Base-by-base conservation (phyloP, 2,329 filamentous ascomycete genomes). In the Capronia epimyces region DNA sequence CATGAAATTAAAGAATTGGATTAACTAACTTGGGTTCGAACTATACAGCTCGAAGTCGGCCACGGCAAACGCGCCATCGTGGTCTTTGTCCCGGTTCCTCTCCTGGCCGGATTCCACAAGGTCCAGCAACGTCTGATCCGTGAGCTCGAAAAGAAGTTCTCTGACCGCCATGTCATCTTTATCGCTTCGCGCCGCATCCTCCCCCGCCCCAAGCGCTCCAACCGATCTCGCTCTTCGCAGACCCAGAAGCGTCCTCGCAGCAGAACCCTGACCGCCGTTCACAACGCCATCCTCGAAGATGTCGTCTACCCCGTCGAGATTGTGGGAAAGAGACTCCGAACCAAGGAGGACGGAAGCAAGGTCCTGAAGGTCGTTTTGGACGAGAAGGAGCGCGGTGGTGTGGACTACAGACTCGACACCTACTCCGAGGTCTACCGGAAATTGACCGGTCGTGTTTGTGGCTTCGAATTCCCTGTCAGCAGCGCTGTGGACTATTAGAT, bases 101-200 rank as follows among this genome's bases (percentile, higher is more conserved):
- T 94, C 77, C 89, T 98, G 75, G 81, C 85, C 76, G 88, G 88
- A 75, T 98, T 96, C 89, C 93, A 97, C 87, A 90, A 93, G 73
- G 89, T 95, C 74, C 93, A 98, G 84, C 93, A 97, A 82, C 90
- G 93, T 73, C 85, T 98, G 72, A 98, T 93, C 77, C 93, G 93
- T 79, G 93, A 98, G 83, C 90, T 98, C 72, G 93, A 98, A 87
- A 98, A 98, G 89, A 98, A 98, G 82, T 98, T 98, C 89, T 97
- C 93, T 63, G 93, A 98, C 83, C 93, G 93, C 78, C 93, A 98
- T 78, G 93, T 98, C 75, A 82, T 98, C 75, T 89, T 98, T 84
- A 86, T 98, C 68, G 93, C 93, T 67, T 94, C 91, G 71, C 93
- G 93, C 83, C 93, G 93, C 77, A 98, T 98, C 70, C 83, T 98